Conservation (phyloP, 2,329 filamentous ascomycete species). For the Metarhizium robertsii region DNA sequence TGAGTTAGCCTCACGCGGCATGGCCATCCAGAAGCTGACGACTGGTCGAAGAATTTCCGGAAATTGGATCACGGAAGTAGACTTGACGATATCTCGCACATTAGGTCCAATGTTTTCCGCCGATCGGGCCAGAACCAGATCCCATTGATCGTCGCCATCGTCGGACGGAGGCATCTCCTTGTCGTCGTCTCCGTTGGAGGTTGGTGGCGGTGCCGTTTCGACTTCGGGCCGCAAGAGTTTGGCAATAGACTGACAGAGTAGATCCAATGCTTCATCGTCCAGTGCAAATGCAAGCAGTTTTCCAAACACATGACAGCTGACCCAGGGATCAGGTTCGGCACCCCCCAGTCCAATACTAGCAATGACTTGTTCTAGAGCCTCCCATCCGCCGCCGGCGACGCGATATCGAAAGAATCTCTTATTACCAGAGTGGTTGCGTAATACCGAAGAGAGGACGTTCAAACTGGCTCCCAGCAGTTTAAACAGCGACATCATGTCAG, state of each 20-base stretch:
- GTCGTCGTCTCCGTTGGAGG: constrained; percentile 15
- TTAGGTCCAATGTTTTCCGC: constrained; percentile 26
- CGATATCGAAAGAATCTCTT: constrained; percentile 73
- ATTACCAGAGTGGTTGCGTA: constrained; percentile 77
- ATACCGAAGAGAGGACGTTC: constrained; percentile 62
- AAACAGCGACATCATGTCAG: constrained; percentile 58
- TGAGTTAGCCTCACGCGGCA: constrained; percentile 37
- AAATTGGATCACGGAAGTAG: constrained; percentile 45
- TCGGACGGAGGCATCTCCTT: constrained; percentile 7
- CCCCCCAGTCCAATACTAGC: constrained; percentile 56
- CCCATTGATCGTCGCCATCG: constrained; percentile 25
- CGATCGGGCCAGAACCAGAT: constrained; percentile 27
- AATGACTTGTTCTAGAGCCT: constrained; percentile 63
- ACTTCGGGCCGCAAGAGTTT: constrained; percentile 23
- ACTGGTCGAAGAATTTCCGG: constrained; percentile 54
- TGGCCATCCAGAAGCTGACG: constrained; percentile 54
- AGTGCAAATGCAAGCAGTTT: constrained; percentile 73
- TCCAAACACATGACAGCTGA: constrained; percentile 67
- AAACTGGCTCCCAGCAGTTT: constrained; percentile 63
- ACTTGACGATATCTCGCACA: constrained; percentile 39
- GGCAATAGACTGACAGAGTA: constrained; percentile 51
- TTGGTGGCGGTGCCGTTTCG: constrained; percentile 10
- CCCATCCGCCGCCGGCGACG: constrained; percentile 71
- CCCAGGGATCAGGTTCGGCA: constrained; percentile 58
- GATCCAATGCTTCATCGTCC: constrained; percentile 64